phyloP scores from a whole-genome alignment of 495 filamentous ascomycete genomes.

The Delitschia confertaspora region DNA sequence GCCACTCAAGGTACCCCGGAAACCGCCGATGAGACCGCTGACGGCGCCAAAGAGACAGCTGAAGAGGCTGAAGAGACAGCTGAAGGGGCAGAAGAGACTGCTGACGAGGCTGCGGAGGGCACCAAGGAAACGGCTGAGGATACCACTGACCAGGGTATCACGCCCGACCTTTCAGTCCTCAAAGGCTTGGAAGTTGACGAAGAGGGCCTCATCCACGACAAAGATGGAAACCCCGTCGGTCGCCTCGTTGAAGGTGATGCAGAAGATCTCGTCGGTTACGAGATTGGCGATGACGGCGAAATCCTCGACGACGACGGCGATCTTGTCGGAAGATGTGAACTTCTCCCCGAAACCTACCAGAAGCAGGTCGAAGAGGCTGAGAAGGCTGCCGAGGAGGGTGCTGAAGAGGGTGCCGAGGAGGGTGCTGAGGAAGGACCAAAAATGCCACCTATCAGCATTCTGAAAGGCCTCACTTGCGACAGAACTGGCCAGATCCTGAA shows the following conservation, averaged over 20 bases:
- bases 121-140: constrained; percentile 29
- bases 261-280: constrained; percentile 51
- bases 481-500: constrained; percentile 36
- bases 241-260: constrained; percentile 53
- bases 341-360: constrained; percentile 39
- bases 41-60: constrained; percentile 9
- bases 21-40: constrained; percentile 9
- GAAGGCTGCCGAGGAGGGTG: constrained; percentile 26
- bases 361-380: constrained; percentile 32
- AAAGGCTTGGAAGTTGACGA: constrained; percentile 50
- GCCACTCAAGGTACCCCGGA: neutral
- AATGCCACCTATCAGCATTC: constrained; percentile 34
- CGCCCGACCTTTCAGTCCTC: constrained; percentile 43
- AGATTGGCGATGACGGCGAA: constrained; percentile 52
- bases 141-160: constrained; percentile 28
- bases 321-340: constrained; percentile 49
- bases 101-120: constrained; percentile 19
- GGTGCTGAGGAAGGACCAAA: constrained; percentile 23
- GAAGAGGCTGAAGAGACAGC: constrained; percentile 8
- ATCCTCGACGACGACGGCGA: constrained; percentile 59
- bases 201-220: constrained; percentile 47
- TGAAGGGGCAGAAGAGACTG: constrained; percentile 14
- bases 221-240: constrained; percentile 48
- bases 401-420: constrained; percentile 32
- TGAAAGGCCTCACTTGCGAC: constrained; percentile 35